phyloP scores from a whole-genome alignment of 768 basidiomycete species.

The Phaeolepiota aurea region DNA sequence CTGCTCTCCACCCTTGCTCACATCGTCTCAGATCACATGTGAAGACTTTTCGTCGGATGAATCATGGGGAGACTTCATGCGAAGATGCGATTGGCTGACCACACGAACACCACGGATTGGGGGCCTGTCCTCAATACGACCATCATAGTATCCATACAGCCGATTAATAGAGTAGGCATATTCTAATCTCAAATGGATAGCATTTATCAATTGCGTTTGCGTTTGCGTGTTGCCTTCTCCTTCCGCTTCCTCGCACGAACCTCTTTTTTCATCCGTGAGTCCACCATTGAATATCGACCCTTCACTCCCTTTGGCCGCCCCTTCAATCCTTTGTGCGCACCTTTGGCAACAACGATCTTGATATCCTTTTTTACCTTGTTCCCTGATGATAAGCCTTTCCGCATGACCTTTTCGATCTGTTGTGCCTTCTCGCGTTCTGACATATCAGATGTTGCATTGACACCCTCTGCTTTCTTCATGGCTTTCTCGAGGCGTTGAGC shows the following conservation, averaged over 20 bases:
- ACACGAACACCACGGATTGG: slow-evolving; percentile 1
- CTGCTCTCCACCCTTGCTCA: slow-evolving; percentile 3
- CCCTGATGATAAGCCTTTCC: slow-evolving; percentile 62
- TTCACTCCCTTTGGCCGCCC: slow-evolving; percentile 95
- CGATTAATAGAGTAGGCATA: too few species aligned
- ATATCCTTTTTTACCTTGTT: slow-evolving; percentile 65
- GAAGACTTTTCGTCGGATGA: slow-evolving; percentile 23
- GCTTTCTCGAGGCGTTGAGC: slow-evolving; percentile 81
- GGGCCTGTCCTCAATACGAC: background rate
- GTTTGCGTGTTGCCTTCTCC: slow-evolving; percentile 66
- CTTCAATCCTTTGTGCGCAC: slow-evolving; percentile 80
- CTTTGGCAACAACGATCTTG: slow-evolving; percentile 89
- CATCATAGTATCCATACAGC: too few species aligned
- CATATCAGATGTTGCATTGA: slow-evolving; percentile 81
- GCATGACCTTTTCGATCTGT: slow-evolving; percentile 89
- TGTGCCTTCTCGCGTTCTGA: slow-evolving; percentile 93
- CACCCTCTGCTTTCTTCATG: slow-evolving; percentile 92
- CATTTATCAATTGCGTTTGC: slow-evolving; percentile 21
- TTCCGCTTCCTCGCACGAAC: slow-evolving; percentile 79
- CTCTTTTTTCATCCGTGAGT: slow-evolving; percentile 91
- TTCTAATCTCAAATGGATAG: too few species aligned
- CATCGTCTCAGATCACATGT: slow-evolving; percentile 33
- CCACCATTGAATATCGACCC: slow-evolving; percentile 92
- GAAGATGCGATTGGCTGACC: slow-evolving; percentile 28
- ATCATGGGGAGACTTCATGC: slow-evolving; percentile 34